Percentiles rank a stretch among this genome's conserved stretches.
Evolutionary conservation across 116 monocot genomes (phyloP).

Genomic region (Trichopus zeylanicus): DNA sequence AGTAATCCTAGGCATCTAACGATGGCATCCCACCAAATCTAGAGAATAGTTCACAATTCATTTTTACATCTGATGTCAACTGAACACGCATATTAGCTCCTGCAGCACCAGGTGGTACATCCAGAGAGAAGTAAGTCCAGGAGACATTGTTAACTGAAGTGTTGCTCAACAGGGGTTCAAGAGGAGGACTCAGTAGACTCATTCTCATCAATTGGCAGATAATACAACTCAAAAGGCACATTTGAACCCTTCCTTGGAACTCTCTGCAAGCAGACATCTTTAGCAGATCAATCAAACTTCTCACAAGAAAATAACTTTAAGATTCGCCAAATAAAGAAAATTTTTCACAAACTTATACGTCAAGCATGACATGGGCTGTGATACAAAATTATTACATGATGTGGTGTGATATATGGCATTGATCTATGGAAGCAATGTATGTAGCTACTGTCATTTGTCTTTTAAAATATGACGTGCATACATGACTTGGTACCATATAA

Average conservation of each 20-base stretch:
- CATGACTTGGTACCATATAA: too few species aligned
- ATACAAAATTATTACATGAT: too few species aligned
- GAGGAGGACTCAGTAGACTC: constrained; percentile 5
- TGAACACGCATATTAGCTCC: constrained; percentile 69
- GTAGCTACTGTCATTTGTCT: too few species aligned
- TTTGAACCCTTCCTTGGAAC: constrained; percentile 27
- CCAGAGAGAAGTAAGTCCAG: constrained; percentile 78
- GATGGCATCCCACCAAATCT: constrained; percentile 62
- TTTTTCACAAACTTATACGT: too few species aligned
- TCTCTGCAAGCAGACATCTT: constrained; percentile 43
- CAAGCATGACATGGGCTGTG: too few species aligned
- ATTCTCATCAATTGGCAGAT: constrained; percentile 38
- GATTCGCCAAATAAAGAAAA: too few species aligned
- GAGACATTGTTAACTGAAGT: constrained; percentile 37
- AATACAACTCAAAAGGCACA: constrained; percentile 64
- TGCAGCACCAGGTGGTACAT: constrained; percentile 67
- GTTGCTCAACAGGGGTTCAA: constrained; percentile 64
- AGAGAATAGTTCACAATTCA: constrained; percentile 54
- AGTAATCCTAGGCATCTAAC: constrained; percentile 63
- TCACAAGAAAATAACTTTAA: too few species aligned
- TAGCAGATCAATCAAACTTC: constrained; percentile 7
- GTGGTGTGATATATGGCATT: too few species aligned
- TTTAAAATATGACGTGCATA: too few species aligned
- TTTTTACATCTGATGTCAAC: constrained; percentile 33
- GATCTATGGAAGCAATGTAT: too few species aligned